phyloP scores from a whole-genome alignment of 2,329 filamentous ascomycete genomes.

The Geosmithia flava region DNA sequence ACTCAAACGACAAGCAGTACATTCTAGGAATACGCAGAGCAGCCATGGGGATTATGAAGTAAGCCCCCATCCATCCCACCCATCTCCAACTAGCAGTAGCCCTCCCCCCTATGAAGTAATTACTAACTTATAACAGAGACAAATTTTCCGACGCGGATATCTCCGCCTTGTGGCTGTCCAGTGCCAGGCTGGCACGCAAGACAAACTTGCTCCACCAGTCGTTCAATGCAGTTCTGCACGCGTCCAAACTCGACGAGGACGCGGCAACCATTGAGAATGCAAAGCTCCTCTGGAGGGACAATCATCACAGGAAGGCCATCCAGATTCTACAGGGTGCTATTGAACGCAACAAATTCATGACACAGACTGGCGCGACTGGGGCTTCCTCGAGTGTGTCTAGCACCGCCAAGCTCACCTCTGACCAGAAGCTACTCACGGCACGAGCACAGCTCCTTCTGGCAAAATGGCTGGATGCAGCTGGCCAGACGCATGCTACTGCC shows the following conservation, averaged over 20 bases:
- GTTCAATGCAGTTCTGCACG: constrained; percentile 87
- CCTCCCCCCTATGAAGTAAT: neutral
- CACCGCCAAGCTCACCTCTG: constrained; percentile 25
- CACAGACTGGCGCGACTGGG: constrained; percentile 19
- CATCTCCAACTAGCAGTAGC: neutral
- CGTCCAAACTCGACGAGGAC: constrained; percentile 70
- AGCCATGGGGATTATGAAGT: constrained; percentile 69
- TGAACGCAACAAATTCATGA: constrained; percentile 61
- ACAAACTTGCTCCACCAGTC: constrained; percentile 73
- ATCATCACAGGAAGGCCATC: constrained; percentile 88
- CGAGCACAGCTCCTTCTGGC: constrained; percentile 80
- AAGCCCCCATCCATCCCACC: constrained; percentile 11
- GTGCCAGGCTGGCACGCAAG: constrained; percentile 77
- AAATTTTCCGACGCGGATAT: constrained; percentile 61
- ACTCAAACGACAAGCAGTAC: constrained; percentile 88
- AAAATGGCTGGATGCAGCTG: constrained; percentile 94
- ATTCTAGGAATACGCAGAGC: constrained; percentile 76
- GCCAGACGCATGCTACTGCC: constrained; percentile 75
- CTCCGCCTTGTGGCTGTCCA: constrained; percentile 75
- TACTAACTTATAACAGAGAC: constrained; percentile 21
- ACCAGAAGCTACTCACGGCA: constrained; percentile 52
- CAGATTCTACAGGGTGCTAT: constrained; percentile 83
- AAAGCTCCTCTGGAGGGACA: constrained; percentile 83
- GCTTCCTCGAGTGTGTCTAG: constrained; percentile 17
- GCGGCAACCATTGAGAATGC: constrained; percentile 92